phyloP scores from a whole-genome alignment of 2,329 filamentous ascomycete genomes.

The Aspergillus felis region DNA sequence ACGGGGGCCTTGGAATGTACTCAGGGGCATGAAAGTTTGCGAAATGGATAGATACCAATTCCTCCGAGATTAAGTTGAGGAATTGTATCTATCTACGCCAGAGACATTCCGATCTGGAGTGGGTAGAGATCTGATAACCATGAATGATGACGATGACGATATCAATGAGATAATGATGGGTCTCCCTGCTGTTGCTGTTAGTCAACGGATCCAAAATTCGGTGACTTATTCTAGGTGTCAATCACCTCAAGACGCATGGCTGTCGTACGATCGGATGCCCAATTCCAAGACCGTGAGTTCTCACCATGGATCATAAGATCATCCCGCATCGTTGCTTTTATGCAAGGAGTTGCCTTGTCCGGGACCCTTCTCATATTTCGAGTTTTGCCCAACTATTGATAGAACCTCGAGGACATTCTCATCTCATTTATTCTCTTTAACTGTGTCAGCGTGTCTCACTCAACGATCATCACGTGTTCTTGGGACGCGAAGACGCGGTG shows the following conservation, averaged over 20 bases:
- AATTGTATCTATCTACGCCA: background rate
- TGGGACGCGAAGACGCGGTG: background rate
- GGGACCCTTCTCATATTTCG: background rate
- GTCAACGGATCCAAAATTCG: background rate
- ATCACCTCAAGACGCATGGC: background rate
- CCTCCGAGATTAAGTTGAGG: background rate
- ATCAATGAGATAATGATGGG: background rate
- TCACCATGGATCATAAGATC: background rate
- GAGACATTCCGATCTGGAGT: background rate
- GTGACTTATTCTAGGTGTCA: background rate
- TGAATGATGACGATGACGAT: background rate
- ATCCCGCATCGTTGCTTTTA: background rate
- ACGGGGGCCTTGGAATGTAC: background rate
- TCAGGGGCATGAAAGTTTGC: background rate
- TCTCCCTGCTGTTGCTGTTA: background rate
- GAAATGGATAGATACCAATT: background rate
- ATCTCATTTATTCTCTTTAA: background rate
- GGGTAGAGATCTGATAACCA: background rate
- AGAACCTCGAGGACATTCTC: background rate
- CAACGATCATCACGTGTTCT: background rate
- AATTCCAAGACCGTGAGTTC: background rate
- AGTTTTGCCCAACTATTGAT: background rate
- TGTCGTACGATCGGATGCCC: background rate
- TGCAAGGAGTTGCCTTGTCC: background rate
- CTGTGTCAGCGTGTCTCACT: background rate